Evolutionary conservation across 2,329 filamentous ascomycete species (phyloP).

Genomic region (Cladosporium sp.): DNA sequence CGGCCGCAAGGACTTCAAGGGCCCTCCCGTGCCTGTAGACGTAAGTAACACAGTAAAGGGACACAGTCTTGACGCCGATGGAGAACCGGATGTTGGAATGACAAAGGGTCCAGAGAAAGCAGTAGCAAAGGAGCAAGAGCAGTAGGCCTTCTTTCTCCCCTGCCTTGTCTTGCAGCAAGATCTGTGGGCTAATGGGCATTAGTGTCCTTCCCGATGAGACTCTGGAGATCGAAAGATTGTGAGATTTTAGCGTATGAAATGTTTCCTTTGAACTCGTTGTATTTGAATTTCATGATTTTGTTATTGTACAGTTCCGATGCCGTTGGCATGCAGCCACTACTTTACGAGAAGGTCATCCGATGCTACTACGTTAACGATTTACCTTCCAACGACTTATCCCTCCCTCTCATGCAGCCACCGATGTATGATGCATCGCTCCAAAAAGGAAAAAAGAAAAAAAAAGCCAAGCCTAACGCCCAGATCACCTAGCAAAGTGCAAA

Average conservation of each 20-base stretch:
- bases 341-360: neutral
- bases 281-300: neutral
- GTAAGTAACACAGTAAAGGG: constrained; percentile 11
- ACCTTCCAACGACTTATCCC: too few relatives aligned
- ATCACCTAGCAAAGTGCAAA: neutral
- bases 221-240: neutral
- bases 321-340: too few relatives aligned
- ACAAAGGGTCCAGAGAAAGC: constrained; percentile 3
- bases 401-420: neutral
- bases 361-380: too few relatives aligned
- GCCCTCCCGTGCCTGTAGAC: constrained; percentile 30
- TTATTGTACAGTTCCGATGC: neutral
- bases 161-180: neutral
- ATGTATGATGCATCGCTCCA: neutral
- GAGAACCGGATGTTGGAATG: constrained; percentile 2
- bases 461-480: neutral
- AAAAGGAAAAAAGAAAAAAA: too few relatives aligned
- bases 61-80: neutral
- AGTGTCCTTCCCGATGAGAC: neutral
- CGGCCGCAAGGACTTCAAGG: constrained; percentile 32
- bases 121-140: neutral
- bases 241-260: neutral
- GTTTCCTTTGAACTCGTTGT: neutral
- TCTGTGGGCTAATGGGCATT: neutral
- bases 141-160: neutral